Evolutionary conservation across 1,284 basidiomycete species (phyloP).

Genomic region (Sanguinoderma infundibulare): DNA sequence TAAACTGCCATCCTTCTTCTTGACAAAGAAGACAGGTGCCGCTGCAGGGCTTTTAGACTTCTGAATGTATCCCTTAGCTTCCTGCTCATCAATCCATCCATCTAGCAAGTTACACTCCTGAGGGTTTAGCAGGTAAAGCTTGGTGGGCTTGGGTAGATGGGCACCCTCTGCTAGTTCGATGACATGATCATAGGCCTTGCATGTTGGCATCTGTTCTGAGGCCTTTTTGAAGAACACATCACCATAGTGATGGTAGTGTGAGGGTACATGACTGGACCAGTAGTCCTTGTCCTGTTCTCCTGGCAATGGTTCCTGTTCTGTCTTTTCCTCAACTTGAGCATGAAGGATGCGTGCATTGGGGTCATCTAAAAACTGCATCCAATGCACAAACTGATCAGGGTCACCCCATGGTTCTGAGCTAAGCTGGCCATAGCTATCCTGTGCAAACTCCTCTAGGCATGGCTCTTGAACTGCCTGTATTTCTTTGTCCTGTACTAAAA

Average conservation of each 20-base stretch:
- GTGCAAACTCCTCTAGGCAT: background rate
- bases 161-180: slow-evolving; percentile 19
- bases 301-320: slow-evolving; percentile 6
- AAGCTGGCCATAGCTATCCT: background rate
- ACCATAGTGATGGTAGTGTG: slow-evolving; percentile 11
- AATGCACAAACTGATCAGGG: background rate
- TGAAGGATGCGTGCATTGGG: background rate
- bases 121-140: too few relatives aligned
- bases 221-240: slow-evolving; percentile 19
- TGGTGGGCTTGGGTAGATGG: background rate
- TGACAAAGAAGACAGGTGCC: slow-evolving; percentile 41
- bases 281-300: background rate
- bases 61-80: too few relatives aligned
- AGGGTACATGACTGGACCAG: slow-evolving; percentile 4
- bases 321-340: background rate
- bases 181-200: slow-evolving; percentile 18
- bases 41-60: too few relatives aligned
- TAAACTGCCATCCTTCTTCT: slow-evolving; percentile 41
- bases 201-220: slow-evolving; percentile 18
- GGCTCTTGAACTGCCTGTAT: background rate
- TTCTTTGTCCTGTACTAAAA: background rate
- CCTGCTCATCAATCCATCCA: too few relatives aligned
- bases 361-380: background rate
- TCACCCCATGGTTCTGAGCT: background rate
- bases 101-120: too few relatives aligned